Conservation (phyloP, 768 basidiomycete species). For the Pluteus cervinus region DNA sequence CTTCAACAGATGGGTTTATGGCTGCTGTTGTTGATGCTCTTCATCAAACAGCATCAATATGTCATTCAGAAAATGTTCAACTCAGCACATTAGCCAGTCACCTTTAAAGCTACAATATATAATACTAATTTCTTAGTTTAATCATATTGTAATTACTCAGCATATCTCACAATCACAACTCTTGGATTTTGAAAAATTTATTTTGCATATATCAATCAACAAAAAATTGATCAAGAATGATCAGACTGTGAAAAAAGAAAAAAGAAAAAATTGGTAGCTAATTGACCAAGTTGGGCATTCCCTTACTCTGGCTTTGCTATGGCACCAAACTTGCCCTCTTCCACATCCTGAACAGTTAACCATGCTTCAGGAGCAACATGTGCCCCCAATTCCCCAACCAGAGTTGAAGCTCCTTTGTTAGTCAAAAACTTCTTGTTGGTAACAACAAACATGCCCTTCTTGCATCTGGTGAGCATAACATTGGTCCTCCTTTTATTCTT, state of each 20-base stretch:
- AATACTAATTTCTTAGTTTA: no score
- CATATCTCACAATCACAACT: no score
- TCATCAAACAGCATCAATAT: constrained; percentile 29
- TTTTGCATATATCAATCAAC: no score
- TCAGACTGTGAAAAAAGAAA: no score
- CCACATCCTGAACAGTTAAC: constrained; percentile 31
- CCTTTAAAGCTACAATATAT: no score
- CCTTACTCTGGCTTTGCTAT: no score
- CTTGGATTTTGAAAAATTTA: no score
- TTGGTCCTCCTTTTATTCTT: constrained; percentile 62
- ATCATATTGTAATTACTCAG: no score
- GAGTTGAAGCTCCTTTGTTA: constrained; percentile 40
- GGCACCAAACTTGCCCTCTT: constrained; percentile 29
- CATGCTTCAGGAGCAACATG: constrained; percentile 32
- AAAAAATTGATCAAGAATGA: no score
- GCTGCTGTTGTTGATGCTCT: constrained; percentile 54
- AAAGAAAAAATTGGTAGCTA: no score
- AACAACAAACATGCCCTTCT: constrained; percentile 71
- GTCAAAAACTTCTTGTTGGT: constrained; percentile 55
- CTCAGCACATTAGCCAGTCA: no score
- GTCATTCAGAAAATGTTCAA: constrained; percentile 1
- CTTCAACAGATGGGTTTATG: constrained; percentile 70
- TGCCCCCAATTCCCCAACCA: constrained; percentile 37
- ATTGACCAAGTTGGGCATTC: no score
- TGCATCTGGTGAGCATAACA: constrained; percentile 85